A percentile compares a stretch with the other conserved stretches of the same genome.
phyloP scores from a whole-genome alignment of 1,139 yeast species.

The Geotrichum klebahnii region DNA sequence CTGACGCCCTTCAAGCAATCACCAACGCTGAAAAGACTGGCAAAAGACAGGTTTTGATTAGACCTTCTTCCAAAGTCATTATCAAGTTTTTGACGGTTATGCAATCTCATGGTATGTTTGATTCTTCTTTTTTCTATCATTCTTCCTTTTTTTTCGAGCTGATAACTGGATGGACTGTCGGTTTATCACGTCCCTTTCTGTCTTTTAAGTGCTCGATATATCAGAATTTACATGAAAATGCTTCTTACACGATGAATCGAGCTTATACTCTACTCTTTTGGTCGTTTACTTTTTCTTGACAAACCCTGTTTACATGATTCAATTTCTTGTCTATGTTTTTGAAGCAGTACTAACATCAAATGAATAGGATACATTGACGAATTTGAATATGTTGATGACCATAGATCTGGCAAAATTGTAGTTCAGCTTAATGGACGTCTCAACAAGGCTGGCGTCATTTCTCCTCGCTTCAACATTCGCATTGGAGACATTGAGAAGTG shows the following conservation, averaged over 20 bases:
- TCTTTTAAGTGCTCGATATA: conserved; percentile 97
- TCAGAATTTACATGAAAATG: conserved; percentile 43
- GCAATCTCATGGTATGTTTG: conserved; percentile 83
- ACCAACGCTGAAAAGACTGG: conserved; percentile 99
- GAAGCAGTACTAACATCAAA: conserved; percentile 33
- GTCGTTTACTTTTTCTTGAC: conserved; percentile 78
- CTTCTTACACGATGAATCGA: conserved; percentile 72
- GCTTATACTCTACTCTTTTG: conserved; percentile 36
- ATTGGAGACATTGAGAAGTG: conserved; percentile 92
- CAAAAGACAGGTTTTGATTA: conserved; percentile 96
- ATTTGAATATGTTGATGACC: conserved; percentile 97
- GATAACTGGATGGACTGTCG: conserved; percentile 98
- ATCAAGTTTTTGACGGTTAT: conserved; percentile 93
- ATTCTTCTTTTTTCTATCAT: conserved; percentile 7
- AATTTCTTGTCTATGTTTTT: conserved; percentile 8
- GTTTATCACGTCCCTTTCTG: conserved; percentile 83
- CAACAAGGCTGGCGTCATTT: conserved; percentile 97
- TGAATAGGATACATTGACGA: conserved; percentile 88
- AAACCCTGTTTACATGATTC: conserved; percentile 33
- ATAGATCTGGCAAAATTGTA: conserved; percentile 97
- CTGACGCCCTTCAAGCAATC: conserved; percentile 97
- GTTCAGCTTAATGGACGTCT: conserved; percentile 96
- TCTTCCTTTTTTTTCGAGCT: conserved; percentile 38
- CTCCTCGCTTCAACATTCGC: conserved; percentile 96
- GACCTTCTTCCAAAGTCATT: conserved; percentile 99